These are phyloP conservation scores for Aspergillus indologenus DNA, from an alignment of 495 filamentous ascomycete species.

Conservation along the genomic window DNA sequence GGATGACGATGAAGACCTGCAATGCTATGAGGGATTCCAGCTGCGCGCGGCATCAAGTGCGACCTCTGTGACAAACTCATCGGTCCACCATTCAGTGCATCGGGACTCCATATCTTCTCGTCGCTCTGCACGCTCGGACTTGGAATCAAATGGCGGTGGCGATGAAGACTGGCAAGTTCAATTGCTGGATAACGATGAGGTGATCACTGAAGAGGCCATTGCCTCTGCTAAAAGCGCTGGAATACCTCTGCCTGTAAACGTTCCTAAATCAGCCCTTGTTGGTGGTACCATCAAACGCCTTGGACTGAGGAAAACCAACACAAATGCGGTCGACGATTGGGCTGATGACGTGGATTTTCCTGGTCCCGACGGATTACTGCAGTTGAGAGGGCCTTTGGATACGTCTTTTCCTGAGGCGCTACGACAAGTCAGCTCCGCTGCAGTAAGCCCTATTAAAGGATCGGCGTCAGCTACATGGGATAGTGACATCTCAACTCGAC, in stretches of 20 bases:
- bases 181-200: slow-evolving; percentile 73
- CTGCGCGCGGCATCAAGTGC: slow-evolving; percentile 62
- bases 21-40: slow-evolving; percentile 68
- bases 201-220: slow-evolving; percentile 77
- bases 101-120: slow-evolving; percentile 76
- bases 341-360: slow-evolving; percentile 86
- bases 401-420: slow-evolving; percentile 65
- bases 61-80: slow-evolving; percentile 49
- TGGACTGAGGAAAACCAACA: slow-evolving; percentile 74
- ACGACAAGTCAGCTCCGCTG: slow-evolving; percentile 56
- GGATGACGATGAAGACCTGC: slow-evolving; percentile 82
- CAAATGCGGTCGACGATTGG: slow-evolving; percentile 82
- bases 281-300: slow-evolving; percentile 93
- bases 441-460: slow-evolving; percentile 39
- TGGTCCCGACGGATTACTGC: slow-evolving; percentile 52
- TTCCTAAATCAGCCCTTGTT: slow-evolving; percentile 89
- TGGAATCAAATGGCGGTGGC: slow-evolving; percentile 64
- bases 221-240: slow-evolving; percentile 81
- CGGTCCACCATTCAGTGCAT: slow-evolving; percentile 52
- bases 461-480: slow-evolving; percentile 32
- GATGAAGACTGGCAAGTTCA: slow-evolving; percentile 86
- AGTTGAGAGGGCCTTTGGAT: slow-evolving; percentile 59
- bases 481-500: slow-evolving; percentile 25
- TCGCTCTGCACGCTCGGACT: slow-evolving; percentile 74
- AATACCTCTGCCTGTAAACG: slow-evolving; percentile 84